Evolutionary conservation across 1,284 basidiomycete genomes (phyloP).

Genomic region (Cutaneotrichosporon dermatis): DNA sequence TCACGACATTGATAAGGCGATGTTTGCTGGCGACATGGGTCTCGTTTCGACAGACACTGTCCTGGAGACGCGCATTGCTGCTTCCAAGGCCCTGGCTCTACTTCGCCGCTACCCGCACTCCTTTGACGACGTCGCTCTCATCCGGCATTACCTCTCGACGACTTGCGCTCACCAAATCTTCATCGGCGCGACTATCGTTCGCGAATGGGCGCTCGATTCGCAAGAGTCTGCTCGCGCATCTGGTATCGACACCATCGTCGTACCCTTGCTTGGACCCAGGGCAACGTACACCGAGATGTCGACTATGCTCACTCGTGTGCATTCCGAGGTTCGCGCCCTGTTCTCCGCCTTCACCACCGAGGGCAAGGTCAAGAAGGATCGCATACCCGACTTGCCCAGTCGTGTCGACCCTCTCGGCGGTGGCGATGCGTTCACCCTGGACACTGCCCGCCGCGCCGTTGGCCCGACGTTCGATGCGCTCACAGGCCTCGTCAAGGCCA

Average conservation of each 20-base stretch:
- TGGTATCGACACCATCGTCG: constrained; percentile 59
- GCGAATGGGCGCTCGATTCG: constrained; percentile 73
- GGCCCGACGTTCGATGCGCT: constrained; percentile 69
- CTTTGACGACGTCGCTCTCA: constrained; percentile 54
- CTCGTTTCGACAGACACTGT: constrained; percentile 75
- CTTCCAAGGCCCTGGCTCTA: constrained; percentile 70
- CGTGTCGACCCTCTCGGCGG: constrained; percentile 65
- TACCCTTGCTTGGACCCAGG: constrained; percentile 73
- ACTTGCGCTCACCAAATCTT: constrained; percentile 88
- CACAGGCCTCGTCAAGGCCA: constrained; percentile 59
- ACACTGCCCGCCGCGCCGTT: constrained; percentile 69
- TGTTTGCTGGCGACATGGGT: constrained; percentile 85
- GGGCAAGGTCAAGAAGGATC: constrained; percentile 74
- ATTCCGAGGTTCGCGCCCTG: constrained; percentile 73
- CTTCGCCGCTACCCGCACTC: constrained; percentile 19
- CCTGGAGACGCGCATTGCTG: constrained; percentile 74
- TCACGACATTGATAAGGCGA: constrained; percentile 95
- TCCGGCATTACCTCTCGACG: constrained; percentile 76
- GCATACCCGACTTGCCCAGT: constrained; percentile 72
- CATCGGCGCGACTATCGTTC: constrained; percentile 73
- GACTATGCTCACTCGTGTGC: constrained; percentile 71
- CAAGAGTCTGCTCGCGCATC: constrained; percentile 58
- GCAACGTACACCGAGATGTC: constrained; percentile 89
- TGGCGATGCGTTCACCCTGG: constrained; percentile 71
- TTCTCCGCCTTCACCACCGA: constrained; percentile 75